Evolutionary conservation across 2,329 filamentous ascomycete genomes (phyloP), one percentile per base, ranked within the genome.

Genomic region (Monilinia vaccinii-corymbosi): DNA sequence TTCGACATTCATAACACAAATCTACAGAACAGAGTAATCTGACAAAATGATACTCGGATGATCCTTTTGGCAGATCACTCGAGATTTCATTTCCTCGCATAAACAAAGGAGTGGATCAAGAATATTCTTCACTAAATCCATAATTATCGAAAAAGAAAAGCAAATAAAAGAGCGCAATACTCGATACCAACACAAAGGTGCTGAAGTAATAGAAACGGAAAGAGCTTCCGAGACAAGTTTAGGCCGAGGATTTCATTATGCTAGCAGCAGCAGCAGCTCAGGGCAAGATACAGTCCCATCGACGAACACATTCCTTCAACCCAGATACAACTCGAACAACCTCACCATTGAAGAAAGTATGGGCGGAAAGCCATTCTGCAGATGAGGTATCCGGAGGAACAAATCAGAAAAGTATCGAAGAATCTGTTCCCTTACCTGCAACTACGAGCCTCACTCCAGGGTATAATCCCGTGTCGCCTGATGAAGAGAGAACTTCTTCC

Each of bases 281-380:
- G 56, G 40, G 55, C 60, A 58, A 47, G 34, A 48, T 58, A 51
- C 53, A 53, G 28, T 31, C 56, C 46, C 56, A 59, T 53, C 57
- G 31, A 53, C 50, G 49, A 46, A 53, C 57, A 46, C 57, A 59
- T 55, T 59, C 55, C 58, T 28, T 51, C 56, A 63, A 61, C 62
- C 57, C 47, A 59, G 57, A 59, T 28, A 46, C 57, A 60, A 62
- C 63, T 61, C 60, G 40, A 53, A 61, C 48, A 36, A 34, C 34
- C 31, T 56, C 57, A 28, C 47, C 50, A 49, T 44, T 52, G 47
- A 65, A 67, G 61, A 64, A 65, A 63, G 63, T 62, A 67, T 69
- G 68, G 68, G 63, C 62, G 2, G 66, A 70, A 53, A 65, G 68
- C 47, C 67, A 67, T 51, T 65, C 60, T 59, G 46, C 62, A 21